phyloP scores from a whole-genome alignment of 495 filamentous ascomycete species.

The Penicillium goetzii region DNA sequence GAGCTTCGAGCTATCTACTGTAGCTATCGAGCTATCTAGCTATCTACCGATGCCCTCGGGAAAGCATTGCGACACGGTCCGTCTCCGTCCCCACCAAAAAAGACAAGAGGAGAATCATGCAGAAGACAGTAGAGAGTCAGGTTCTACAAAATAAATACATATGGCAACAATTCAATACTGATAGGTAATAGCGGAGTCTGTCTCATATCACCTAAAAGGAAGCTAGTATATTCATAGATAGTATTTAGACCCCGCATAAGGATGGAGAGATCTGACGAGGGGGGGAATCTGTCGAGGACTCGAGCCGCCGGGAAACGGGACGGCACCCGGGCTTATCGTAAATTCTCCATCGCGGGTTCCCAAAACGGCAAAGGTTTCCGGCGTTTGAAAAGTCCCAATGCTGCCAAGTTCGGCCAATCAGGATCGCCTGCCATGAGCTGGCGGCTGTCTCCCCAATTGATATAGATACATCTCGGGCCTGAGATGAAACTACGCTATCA shows the following conservation, averaged over 20 bases:
- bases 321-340: constrained; percentile 4
- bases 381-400: constrained; percentile 2
- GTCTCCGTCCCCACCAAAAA: not conserved
- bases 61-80: constrained; percentile 1
- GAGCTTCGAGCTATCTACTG: not conserved
- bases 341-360: constrained; percentile 7
- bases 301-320: not conserved
- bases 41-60: not conserved
- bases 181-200: not conserved
- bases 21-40: not conserved
- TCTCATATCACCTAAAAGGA: not conserved
- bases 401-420: not conserved
- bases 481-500: not conserved
- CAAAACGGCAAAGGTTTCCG: constrained; percentile 32
- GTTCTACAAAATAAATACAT: not conserved
- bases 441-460: not conserved
- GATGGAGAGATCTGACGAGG: not conserved
- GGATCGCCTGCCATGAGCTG: not conserved
- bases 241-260: not conserved
- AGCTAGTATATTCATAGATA: not conserved
- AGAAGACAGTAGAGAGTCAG: not conserved
- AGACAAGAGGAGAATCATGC: not conserved
- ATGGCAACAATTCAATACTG: not conserved
- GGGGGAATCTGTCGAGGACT: not conserved
- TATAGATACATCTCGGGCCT: not conserved